phyloP scores from a whole-genome alignment of 768 basidiomycete species.

The Termitomyces eurrhizus region DNA sequence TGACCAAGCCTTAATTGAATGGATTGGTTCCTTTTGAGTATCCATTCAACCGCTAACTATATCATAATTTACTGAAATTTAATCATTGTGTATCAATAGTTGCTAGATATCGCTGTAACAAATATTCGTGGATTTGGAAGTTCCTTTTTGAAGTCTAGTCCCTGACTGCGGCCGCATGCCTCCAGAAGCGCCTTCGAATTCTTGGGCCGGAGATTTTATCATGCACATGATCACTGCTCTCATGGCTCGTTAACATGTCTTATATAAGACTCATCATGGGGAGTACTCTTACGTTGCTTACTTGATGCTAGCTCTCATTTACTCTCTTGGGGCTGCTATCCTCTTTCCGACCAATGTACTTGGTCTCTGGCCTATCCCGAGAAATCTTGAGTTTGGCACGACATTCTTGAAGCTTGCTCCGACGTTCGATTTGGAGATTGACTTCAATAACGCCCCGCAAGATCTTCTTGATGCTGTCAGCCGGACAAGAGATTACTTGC shows the following conservation, averaged over 20 bases:
- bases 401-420: conserved; percentile 43
- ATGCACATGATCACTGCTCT: not conserved
- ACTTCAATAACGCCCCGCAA: conserved; percentile 38
- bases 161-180: not conserved
- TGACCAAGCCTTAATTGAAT: not conserved
- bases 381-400: conserved; percentile 38
- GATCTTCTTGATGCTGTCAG: conserved; percentile 58
- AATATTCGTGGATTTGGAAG: not conserved
- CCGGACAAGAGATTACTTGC: conserved; percentile 40
- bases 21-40: not conserved
- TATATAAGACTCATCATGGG: not conserved
- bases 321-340: conserved; percentile 2
- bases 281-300: not conserved
- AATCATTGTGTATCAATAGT: conserved; percentile 13
- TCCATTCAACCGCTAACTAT: not conserved
- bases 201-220: not conserved
- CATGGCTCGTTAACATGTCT: not conserved
- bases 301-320: conserved; percentile 6
- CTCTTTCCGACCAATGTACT: conserved; percentile 10
- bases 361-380: conserved; percentile 48
- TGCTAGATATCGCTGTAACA: not conserved
- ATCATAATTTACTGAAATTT: not conserved
- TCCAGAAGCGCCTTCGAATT: not conserved
- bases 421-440: conserved; percentile 46
- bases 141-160: not conserved